These are phyloP conservation scores for Aurantiochytrium sp. DNA, from an alignment of 108 stramenopile genomes.

Conservation along the genomic window DNA sequence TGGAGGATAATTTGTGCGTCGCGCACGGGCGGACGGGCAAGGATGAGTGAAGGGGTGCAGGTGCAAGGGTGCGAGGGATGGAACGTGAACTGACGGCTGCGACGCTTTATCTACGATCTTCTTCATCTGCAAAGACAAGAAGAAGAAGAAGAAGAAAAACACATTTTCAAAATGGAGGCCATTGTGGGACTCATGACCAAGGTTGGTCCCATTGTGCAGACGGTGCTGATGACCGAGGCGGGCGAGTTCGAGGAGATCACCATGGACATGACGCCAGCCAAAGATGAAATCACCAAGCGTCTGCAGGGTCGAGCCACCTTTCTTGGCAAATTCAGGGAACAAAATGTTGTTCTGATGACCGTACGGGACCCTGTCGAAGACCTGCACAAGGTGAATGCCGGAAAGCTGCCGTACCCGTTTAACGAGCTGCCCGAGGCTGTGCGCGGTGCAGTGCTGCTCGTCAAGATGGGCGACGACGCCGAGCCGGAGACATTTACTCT, in stretches of 20 bases:
- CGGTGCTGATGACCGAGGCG: not conserved
- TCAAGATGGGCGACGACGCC: slow-evolving; percentile 1
- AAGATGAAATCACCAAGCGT: not conserved
- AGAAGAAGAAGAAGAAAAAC: too few relatives aligned
- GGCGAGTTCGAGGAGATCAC: not conserved
- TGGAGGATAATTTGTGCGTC: too few relatives aligned
- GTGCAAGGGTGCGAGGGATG: too few relatives aligned
- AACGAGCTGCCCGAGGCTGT: not conserved
- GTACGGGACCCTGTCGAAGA: not conserved
- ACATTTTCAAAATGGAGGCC: not conserved
- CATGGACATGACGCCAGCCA: slow-evolving; percentile 13
- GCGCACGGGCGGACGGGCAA: too few relatives aligned
- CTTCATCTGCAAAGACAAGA: too few relatives aligned
- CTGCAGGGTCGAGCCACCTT: not conserved
- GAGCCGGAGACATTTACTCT: not conserved
- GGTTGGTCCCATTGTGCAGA: not conserved
- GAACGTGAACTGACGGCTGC: too few relatives aligned
- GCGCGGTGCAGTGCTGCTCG: not conserved
- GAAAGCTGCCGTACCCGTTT: not conserved
- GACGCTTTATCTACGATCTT: too few relatives aligned
- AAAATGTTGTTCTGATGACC: not conserved
- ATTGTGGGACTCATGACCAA: not conserved
- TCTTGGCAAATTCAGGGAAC: not conserved
- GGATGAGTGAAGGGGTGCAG: too few relatives aligned
- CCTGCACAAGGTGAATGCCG: not conserved